These are phyloP conservation scores for Schwanniomyces sp. DNA, from an alignment of 805 yeast genomes.

Conservation along the genomic window DNA sequence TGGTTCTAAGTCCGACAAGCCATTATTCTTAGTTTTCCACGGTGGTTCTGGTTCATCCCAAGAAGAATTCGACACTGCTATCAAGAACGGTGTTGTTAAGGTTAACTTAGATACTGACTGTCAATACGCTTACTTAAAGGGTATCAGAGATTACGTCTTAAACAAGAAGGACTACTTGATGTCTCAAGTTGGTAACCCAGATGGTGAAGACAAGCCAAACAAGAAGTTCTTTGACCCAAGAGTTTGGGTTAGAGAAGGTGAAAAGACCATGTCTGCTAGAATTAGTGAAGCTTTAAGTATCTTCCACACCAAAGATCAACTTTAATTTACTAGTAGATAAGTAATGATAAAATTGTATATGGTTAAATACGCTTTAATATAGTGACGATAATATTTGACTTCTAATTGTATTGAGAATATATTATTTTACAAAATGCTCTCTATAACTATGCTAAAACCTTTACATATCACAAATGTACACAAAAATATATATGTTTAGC, in stretches of 20 bases:
- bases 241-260: constrained; percentile 99
- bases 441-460: background rate
- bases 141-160: constrained; percentile 97
- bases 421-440: no score
- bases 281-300: constrained; percentile 77
- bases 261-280: constrained; percentile 94
- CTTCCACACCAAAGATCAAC: constrained; percentile 77
- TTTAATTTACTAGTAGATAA: constrained; percentile 27
- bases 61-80: constrained; percentile 88
- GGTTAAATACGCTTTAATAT: background rate
- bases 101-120: constrained; percentile 99
- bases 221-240: constrained; percentile 99
- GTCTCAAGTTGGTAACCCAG: constrained; percentile 97
- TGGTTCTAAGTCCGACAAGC: constrained; percentile 54
- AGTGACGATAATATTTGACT: background rate
- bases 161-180: constrained; percentile 92
- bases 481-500: background rate
- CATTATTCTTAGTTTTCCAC: constrained; percentile 98
- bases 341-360: constrained; percentile 1
- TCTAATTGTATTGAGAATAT: no score
- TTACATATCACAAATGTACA: background rate
- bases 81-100: constrained; percentile 93
- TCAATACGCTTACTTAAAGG: constrained; percentile 94
- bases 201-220: constrained; percentile 98
- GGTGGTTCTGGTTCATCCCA: constrained; percentile 99